Conservation (phyloP, 768 basidiomycete genomes). For the Pisolithus orientalis region DNA sequence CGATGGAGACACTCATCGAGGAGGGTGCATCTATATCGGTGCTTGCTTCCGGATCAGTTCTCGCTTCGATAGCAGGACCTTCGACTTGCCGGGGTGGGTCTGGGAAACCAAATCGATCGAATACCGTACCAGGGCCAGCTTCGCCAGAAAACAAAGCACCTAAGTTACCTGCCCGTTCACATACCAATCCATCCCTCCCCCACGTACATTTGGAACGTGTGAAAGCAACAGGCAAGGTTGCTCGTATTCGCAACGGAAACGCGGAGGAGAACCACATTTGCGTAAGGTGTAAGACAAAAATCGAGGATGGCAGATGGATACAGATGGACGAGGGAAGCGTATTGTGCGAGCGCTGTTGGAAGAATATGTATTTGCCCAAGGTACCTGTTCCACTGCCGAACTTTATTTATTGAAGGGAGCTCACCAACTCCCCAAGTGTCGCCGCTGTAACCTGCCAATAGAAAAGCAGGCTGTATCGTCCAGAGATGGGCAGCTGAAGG, state of each 20-base stretch:
- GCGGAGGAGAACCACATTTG: conserved; percentile 42
- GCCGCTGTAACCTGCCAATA: conserved; percentile 79
- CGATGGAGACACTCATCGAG: conserved; percentile 48
- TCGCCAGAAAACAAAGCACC: conserved; percentile 40
- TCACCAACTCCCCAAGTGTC: conserved; percentile 49
- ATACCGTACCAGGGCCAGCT: conserved; percentile 43
- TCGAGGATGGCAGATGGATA: conserved; percentile 82
- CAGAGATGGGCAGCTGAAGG: conserved; percentile 89
- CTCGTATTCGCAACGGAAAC: conserved; percentile 26
- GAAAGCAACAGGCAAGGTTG: conserved; percentile 20
- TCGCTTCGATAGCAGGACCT: conserved; percentile 23
- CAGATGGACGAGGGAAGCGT: conserved; percentile 68
- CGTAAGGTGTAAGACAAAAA: conserved; percentile 57
- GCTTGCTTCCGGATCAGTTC: conserved; percentile 29
- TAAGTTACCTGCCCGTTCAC: conserved; percentile 52
- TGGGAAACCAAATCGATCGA: conserved; percentile 38
- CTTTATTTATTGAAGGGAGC: neutral
- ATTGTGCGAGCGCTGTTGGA: conserved; percentile 90
- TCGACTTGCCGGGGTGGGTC: conserved; percentile 8
- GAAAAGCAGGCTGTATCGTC: conserved; percentile 90
- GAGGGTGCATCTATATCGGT: conserved; percentile 32
- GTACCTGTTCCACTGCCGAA: conserved; percentile 34
- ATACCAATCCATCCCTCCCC: conserved; percentile 41
- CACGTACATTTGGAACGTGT: conserved; percentile 27
- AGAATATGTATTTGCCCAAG: conserved; percentile 92